A percentile compares a stretch with the other conserved stretches of the same genome.
phyloP scores from a whole-genome alignment of 2,329 filamentous ascomycete species.

The Sarocladium strictum region DNA sequence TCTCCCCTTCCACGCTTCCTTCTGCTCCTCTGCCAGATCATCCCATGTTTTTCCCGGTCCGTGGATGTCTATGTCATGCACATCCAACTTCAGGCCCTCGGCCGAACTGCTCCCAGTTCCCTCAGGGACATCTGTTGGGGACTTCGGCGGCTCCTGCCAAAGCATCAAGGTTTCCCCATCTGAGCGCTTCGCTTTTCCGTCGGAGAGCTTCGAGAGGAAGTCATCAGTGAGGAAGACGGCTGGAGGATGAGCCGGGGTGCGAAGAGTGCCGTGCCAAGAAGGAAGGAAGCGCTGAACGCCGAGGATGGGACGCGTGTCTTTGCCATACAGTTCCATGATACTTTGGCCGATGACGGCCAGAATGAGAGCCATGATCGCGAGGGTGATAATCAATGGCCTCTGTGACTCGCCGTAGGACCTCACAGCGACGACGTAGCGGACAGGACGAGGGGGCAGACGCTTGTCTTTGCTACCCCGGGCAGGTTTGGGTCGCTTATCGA shows the following conservation, averaged over 20 bases:
- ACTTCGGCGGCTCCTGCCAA: constrained; percentile 19
- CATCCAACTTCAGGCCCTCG: constrained; percentile 31
- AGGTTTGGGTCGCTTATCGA: constrained; percentile 27
- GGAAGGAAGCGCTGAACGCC: constrained; percentile 53
- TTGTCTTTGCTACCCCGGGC: constrained; percentile 12
- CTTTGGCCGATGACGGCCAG: constrained; percentile 58
- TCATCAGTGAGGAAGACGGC: constrained; percentile 21
- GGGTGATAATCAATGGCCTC: constrained; percentile 43
- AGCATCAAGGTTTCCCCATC: constrained; percentile 34
- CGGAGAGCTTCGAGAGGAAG: constrained; percentile 31
- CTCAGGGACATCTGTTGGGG: constrained; percentile 12
- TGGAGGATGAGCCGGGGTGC: constrained; percentile 19
- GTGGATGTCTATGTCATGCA: constrained; percentile 41
- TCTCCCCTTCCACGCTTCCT: constrained; percentile 61
- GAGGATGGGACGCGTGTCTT: constrained; percentile 46
- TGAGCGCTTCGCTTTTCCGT: constrained; percentile 18
- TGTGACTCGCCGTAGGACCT: constrained; percentile 48
- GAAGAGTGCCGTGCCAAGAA: constrained; percentile 29
- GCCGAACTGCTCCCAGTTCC: not conserved
- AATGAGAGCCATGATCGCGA: constrained; percentile 51
- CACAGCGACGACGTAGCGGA: constrained; percentile 65
- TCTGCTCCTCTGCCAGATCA: constrained; percentile 57
- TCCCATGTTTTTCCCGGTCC: constrained; percentile 62
- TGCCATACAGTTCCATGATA: constrained; percentile 56
- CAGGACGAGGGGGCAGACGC: constrained; percentile 37